These are phyloP conservation scores for Verticillium isaacii DNA, from an alignment of 2,329 filamentous ascomycete genomes.

Conservation along the genomic window DNA sequence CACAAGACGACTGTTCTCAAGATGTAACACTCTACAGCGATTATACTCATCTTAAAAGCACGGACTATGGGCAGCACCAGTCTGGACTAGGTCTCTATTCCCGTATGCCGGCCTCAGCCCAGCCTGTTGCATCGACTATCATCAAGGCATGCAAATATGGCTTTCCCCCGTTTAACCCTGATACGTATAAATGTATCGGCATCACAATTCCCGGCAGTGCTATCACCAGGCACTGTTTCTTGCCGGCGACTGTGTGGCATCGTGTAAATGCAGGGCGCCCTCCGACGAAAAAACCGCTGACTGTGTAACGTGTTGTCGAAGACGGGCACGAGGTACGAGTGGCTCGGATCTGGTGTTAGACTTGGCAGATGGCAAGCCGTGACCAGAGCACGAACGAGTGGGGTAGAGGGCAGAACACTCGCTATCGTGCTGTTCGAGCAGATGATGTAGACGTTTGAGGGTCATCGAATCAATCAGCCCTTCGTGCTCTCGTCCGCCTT, in stretches of 20 bases:
- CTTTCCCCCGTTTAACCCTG: no score
- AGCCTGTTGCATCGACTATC: no score
- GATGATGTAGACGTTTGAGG: neutral
- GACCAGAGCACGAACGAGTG: neutral
- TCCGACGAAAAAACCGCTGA: neutral
- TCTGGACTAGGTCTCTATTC: no score
- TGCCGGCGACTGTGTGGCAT: neutral
- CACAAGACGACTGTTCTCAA: no score
- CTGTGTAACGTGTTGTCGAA: neutral
- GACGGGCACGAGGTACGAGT: neutral
- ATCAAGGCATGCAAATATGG: no score
- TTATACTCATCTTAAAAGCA: no score
- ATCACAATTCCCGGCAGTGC: neutral
- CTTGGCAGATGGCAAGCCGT: neutral
- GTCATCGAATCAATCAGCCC: neutral
- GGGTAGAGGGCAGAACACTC: neutral
- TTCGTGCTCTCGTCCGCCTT: neutral
- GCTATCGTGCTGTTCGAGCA: neutral
- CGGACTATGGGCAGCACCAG: no score
- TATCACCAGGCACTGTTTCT: neutral
- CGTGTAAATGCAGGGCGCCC: neutral
- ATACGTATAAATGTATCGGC: neutral
- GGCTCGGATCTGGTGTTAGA: neutral
- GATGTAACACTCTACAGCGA: no score
- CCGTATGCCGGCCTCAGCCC: no score